phyloP scores from a whole-genome alignment of 2,329 filamentous ascomycete genomes.

The Cladophialophora yegresii region DNA sequence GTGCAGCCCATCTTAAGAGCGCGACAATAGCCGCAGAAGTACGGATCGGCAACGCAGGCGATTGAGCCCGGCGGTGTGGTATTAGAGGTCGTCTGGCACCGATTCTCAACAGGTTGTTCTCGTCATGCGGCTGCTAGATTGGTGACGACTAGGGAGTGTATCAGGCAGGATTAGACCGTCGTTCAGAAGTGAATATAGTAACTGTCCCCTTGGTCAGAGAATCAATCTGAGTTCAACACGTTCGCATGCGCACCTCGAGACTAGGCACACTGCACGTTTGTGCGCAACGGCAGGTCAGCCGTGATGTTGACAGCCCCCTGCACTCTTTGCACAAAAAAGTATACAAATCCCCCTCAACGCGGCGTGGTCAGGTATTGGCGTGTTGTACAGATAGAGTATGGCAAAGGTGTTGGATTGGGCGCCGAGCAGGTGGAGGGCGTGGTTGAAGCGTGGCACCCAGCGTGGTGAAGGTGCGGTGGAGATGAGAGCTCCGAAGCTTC shows the following conservation, averaged over 20 bases:
- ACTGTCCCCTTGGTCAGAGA: background rate
- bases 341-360: background rate
- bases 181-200: background rate
- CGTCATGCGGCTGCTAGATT: background rate
- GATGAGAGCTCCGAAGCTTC: constrained; percentile 10
- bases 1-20: constrained; percentile 48
- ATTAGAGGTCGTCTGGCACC: background rate
- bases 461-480: constrained; percentile 13
- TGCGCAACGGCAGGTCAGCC: background rate
- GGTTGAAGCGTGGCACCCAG: constrained; percentile 10
- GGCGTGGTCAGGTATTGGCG: constrained; percentile 3
- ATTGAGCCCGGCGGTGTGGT: background rate
- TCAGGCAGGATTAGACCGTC: background rate
- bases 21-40: background rate
- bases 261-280: background rate
- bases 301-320: background rate
- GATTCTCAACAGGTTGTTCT: constrained; percentile 1
- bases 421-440: background rate
- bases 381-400: constrained; percentile 17
- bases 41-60: background rate
- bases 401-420: constrained; percentile 14
- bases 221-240: background rate
- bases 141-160: background rate
- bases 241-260: background rate
- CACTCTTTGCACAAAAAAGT: background rate